Evolutionary conservation across 352 stramenopile species (phyloP).

Genomic region (Phytophthora palmivora): DNA sequence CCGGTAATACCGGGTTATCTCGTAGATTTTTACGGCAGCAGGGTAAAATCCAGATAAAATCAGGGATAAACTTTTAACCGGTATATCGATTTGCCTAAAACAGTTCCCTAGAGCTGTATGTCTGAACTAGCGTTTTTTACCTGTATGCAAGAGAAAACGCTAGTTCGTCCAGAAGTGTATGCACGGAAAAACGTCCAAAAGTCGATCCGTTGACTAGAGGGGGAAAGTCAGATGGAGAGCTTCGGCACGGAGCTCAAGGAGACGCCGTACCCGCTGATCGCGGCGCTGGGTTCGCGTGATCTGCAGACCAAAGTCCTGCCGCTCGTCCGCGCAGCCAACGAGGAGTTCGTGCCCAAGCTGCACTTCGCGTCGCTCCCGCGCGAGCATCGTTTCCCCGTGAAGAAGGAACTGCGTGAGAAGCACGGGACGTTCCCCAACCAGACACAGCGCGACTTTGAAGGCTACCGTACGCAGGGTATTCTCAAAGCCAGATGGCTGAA

Average conservation of each 20-base stretch:
- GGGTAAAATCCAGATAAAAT: too few relatives aligned
- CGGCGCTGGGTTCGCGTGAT: slow-evolving; percentile 75
- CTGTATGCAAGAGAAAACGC: too few relatives aligned
- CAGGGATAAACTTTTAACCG: too few relatives aligned
- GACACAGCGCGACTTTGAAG: slow-evolving; percentile 85
- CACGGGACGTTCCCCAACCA: slow-evolving; percentile 86
- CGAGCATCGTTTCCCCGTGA: slow-evolving; percentile 80
- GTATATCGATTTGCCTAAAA: too few relatives aligned
- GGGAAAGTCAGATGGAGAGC: slow-evolving; percentile 72
- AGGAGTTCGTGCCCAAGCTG: slow-evolving; percentile 85
- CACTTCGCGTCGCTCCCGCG: slow-evolving; percentile 74
- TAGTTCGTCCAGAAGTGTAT: too few relatives aligned
- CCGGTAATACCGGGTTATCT: too few relatives aligned
- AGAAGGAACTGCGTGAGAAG: slow-evolving; percentile 89
- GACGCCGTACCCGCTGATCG: slow-evolving; percentile 87
- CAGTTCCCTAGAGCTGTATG: too few relatives aligned
- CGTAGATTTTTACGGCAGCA: too few relatives aligned
- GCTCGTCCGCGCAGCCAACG: slow-evolving; percentile 74
- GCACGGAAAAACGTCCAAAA: too few relatives aligned
- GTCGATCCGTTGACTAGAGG: too few relatives aligned
- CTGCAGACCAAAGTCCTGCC: slow-evolving; percentile 79
- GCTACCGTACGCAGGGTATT: slow-evolving; percentile 70
- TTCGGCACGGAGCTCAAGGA: slow-evolving; percentile 87
- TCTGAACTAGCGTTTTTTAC: too few relatives aligned
- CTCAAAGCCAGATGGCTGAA: slow-evolving; percentile 87